phyloP scores from a whole-genome alignment of 108 stramenopile species.

The Pseudonitzschia delicatissima region DNA sequence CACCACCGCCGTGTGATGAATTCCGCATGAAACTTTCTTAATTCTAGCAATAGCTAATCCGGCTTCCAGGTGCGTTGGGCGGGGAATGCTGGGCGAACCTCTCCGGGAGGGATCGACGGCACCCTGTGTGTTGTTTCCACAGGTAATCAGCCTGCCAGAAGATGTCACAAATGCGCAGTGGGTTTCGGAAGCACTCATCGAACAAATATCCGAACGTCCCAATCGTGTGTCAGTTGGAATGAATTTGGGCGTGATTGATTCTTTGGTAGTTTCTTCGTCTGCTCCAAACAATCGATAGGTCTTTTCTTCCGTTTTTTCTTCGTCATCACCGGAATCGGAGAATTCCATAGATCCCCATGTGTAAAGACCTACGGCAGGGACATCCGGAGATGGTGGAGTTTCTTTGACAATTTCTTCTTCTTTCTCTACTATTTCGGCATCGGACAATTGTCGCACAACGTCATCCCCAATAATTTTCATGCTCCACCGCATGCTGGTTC shows the following conservation, averaged over 20 bases:
- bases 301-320: conserved; percentile 25
- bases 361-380: background rate
- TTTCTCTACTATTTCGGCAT: background rate
- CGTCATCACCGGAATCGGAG: conserved; percentile 25
- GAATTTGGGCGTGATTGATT: background rate
- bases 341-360: conserved; percentile 9
- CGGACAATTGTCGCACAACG: background rate
- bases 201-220: conserved; percentile 42
- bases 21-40: conserved; percentile 59
- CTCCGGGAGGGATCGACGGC: conserved; percentile 55
- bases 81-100: conserved; percentile 15
- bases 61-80: conserved; percentile 47
- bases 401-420: background rate
- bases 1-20: conserved; percentile 68
- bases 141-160: conserved; percentile 45
- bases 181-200: conserved; percentile 38
- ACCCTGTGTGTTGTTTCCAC: conserved; percentile 59
- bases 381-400: background rate
- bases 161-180: conserved; percentile 59
- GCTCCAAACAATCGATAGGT: conserved; percentile 7
- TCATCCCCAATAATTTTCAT: background rate
- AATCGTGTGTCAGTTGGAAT: conserved; percentile 36
- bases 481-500: background rate
- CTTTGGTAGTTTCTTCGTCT: background rate
- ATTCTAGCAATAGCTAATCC: conserved; percentile 36